Evolutionary conservation across 1,284 basidiomycete species (phyloP).

Genomic region (Fistulina hepatica): DNA sequence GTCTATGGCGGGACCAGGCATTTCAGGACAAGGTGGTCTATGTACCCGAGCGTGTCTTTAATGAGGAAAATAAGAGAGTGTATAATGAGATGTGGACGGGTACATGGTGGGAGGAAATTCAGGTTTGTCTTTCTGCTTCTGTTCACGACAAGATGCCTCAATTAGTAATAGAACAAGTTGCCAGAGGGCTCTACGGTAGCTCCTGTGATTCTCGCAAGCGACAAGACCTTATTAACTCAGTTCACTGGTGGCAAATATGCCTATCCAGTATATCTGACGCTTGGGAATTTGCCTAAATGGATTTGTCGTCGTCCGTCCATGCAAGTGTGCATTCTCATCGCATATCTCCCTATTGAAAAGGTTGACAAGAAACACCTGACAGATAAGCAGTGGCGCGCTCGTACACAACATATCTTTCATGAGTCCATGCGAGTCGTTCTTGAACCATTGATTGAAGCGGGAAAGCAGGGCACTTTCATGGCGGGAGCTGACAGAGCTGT

Average conservation of each 20-base stretch:
- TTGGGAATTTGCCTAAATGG: conserved; percentile 18
- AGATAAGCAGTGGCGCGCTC: not conserved
- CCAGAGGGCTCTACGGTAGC: not conserved
- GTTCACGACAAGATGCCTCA: no score
- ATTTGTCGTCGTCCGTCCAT: conserved; percentile 12
- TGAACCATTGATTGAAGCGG: conserved; percentile 19
- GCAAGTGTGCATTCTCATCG: conserved; percentile 17
- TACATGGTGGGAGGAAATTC: conserved; percentile 32
- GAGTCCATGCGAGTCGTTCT: conserved; percentile 19
- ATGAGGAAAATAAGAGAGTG: conserved; percentile 3
- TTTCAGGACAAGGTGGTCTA: not conserved
- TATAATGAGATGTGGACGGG: conserved; percentile 31
- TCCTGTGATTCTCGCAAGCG: not conserved
- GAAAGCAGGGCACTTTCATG: conserved; percentile 19
- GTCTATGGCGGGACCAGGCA: not conserved
- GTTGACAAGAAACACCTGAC: no score
- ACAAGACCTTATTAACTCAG: conserved; percentile 16
- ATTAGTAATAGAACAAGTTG: no score
- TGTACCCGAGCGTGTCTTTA: not conserved
- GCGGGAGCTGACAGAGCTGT: conserved; percentile 17
- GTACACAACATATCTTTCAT: conserved; percentile 13
- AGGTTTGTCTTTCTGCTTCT: conserved; percentile 21
- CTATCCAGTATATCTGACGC: conserved; percentile 19
- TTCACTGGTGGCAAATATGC: conserved; percentile 16
- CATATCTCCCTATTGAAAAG: conserved; percentile 16